Conservation (phyloP, 2,329 filamentous ascomycete species). For the Alternaria tenuissima region DNA sequence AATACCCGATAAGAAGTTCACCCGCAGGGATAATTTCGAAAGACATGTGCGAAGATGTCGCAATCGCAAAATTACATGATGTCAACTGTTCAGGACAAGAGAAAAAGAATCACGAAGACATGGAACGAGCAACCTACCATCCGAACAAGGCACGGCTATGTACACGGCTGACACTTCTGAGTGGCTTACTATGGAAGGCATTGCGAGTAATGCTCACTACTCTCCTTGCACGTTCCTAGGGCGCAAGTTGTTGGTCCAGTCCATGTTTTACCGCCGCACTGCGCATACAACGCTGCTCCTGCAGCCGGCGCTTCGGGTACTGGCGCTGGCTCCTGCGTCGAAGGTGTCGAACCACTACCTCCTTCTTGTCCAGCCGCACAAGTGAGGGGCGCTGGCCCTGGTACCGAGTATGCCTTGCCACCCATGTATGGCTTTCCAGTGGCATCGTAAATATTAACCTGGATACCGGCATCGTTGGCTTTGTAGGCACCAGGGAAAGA, state of each 20-base stretch:
- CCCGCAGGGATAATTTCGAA: conserved; percentile 22
- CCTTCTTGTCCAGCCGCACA: conserved; percentile 36
- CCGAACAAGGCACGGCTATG: not conserved
- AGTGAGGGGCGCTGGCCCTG: conserved; percentile 57
- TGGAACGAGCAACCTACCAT: not conserved
- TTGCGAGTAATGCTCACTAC: conserved; percentile 39
- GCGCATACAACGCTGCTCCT: conserved; percentile 25
- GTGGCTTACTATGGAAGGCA: conserved; percentile 14
- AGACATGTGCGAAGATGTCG: conserved; percentile 20
- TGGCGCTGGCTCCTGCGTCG: conserved; percentile 1
- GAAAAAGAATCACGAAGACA: too few species aligned
- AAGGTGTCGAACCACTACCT: not conserved
- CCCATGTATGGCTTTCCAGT: conserved; percentile 23
- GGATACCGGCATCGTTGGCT: conserved; percentile 31
- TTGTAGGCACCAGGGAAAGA: conserved; percentile 38
- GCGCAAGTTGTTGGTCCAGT: conserved; percentile 38
- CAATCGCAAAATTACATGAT: not conserved
- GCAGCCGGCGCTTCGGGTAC: not conserved
- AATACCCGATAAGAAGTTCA: conserved; percentile 17
- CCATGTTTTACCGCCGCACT: conserved; percentile 26
- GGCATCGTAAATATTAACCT: conserved; percentile 30
- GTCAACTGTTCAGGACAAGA: not conserved
- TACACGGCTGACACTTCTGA: not conserved
- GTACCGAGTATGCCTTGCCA: conserved; percentile 53
- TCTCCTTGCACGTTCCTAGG: conserved; percentile 38